A percentile compares a stretch with the other conserved stretches of the same genome.
These are phyloP conservation scores for Yueomyces sp. DNA, from an alignment of 1,139 yeast genomes.

Conservation along the genomic window DNA sequence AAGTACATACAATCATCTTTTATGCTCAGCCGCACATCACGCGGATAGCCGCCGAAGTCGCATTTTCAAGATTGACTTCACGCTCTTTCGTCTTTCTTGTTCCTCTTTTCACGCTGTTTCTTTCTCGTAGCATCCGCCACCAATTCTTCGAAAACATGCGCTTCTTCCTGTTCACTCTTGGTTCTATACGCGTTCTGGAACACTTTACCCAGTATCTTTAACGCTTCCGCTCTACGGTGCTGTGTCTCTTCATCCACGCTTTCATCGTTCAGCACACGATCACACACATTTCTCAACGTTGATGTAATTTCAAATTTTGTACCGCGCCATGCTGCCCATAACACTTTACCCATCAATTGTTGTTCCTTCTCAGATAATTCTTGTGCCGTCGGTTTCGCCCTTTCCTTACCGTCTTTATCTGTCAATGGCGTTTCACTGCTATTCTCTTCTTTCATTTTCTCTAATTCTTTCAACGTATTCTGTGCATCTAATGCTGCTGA, in stretches of 20 bases:
- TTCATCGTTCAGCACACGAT: slow-evolving; percentile 44
- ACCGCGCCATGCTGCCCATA: slow-evolving; percentile 71
- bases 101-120: slow-evolving; percentile 23
- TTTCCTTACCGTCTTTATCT: slow-evolving; percentile 53
- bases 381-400: slow-evolving; percentile 33
- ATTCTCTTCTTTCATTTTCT: slow-evolving; percentile 28
- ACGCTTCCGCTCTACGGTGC: slow-evolving; percentile 43
- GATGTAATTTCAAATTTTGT: slow-evolving; percentile 63
- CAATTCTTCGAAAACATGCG: slow-evolving; percentile 57
- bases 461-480: slow-evolving; percentile 68
- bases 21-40: too few species aligned
- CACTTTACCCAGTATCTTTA: slow-evolving; percentile 41
- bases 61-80: background rate
- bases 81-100: background rate
- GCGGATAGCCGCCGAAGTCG: too few species aligned
- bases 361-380: slow-evolving; percentile 51
- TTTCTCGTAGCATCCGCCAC: slow-evolving; percentile 77
- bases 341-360: slow-evolving; percentile 52
- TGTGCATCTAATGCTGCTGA: slow-evolving; percentile 85
- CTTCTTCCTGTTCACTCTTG: slow-evolving; percentile 58
- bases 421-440: slow-evolving; percentile 52
- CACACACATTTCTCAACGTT: slow-evolving; percentile 50
- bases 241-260: slow-evolving; percentile 35
- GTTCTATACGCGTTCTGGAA: slow-evolving; percentile 43
- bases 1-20: too few species aligned